These are phyloP conservation scores for Cladobotryum protrusum DNA, from an alignment of 2,329 filamentous ascomycete genomes.

Conservation along the genomic window DNA sequence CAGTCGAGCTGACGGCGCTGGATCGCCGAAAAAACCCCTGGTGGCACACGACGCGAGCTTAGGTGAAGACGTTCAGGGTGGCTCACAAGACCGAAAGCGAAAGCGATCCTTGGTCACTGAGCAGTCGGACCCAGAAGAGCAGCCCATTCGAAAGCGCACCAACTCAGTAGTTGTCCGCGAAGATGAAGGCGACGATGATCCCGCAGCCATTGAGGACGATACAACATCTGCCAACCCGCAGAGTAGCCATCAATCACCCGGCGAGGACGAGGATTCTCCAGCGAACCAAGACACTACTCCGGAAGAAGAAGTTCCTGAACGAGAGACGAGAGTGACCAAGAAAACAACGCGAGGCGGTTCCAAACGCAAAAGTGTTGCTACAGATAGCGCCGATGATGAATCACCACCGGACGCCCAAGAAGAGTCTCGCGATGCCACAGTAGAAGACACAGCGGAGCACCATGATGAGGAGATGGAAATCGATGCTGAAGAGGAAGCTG, in stretches of 20 bases:
- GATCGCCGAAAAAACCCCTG: constrained; percentile 30
- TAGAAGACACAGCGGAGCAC: constrained; percentile 36
- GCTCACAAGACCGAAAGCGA: constrained; percentile 39
- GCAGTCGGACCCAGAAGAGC: constrained; percentile 39
- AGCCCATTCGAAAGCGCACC: constrained; percentile 49
- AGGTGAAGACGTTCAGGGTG: constrained; percentile 27
- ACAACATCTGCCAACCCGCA: constrained; percentile 28
- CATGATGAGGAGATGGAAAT: constrained; percentile 50
- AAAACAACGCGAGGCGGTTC: constrained; percentile 37
- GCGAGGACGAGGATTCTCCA: constrained; percentile 40
- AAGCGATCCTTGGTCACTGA: constrained; percentile 44
- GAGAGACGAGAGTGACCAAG: constrained; percentile 29
- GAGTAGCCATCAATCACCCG: constrained; percentile 35
- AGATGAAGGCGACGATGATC: constrained; percentile 27
- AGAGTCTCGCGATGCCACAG: constrained; percentile 28
- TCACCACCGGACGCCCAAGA: constrained; percentile 27
- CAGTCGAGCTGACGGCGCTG: constrained; percentile 32
- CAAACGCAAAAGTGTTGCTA: constrained; percentile 29
- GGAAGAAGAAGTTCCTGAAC: constrained; percentile 27
- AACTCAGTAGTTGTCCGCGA: constrained; percentile 36
- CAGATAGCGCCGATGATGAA: constrained; percentile 22
- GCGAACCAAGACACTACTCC: constrained; percentile 21
- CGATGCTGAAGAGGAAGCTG: constrained; percentile 49
- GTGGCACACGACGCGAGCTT: constrained; percentile 21
- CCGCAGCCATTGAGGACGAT: constrained; percentile 30